Evolutionary conservation across 257 asterid species (phyloP), one percentile per base, ranked within the genome.

Genomic region (Ilex aquifolium): DNA sequence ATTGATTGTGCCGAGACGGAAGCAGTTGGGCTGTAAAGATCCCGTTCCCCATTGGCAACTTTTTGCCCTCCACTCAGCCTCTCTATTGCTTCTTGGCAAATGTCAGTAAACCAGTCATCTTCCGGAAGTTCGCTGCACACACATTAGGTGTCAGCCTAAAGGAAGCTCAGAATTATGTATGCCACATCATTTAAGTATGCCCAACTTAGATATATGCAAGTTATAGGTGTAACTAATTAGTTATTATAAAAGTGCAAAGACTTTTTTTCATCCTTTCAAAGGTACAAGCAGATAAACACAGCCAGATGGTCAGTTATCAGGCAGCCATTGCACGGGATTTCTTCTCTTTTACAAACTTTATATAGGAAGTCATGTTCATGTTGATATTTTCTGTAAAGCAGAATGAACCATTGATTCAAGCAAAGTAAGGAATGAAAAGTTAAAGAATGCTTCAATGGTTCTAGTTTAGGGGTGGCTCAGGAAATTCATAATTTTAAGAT

Each of bases 1-100:
- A 90, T 79, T 6, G 99, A 93, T 69, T 93, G 99, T 17, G 97
- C 99, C 27, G 99, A 93, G 71, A 93, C 88, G 21, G 99, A 93
- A 59, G 99, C 97, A 10, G 99, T 90, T 36, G 99, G 99, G 74
- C 99, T 93, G 84, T 80, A 89, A 51, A 74, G 85, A 60, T 90
- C 97, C 60, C 95, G 69, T 57, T 93, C 99, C 65, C 96, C 99
- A 17, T 92, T 89, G 21, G 82, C 77, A 63, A 62, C 71, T 85
- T 85, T 89, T 13, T 89, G 87, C 69, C 84, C 85, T 50, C 98
- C 98, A 53, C 98, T 92, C 77, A 93, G 82, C 78, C 76, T 85
- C 70, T 93, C 99, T 29, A 90, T 79, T 15, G 95, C 86, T 62
- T 90, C 97, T 85, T 84, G 96, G 74, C 95, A 84, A 65, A 82